Evolutionary conservation across 768 basidiomycete species (phyloP).

Genomic region (Mycena metata): DNA sequence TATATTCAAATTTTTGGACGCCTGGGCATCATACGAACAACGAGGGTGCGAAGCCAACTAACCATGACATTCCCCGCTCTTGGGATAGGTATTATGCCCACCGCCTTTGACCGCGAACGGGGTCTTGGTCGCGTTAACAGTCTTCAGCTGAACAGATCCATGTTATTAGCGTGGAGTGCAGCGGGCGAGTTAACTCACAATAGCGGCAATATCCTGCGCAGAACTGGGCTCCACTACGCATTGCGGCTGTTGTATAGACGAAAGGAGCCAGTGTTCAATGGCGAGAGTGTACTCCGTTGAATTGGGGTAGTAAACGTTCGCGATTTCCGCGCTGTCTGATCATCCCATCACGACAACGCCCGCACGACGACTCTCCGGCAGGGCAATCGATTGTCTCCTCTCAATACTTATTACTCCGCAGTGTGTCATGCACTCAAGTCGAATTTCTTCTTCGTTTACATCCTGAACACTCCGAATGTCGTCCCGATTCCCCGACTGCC

Average conservation of each 20-base stretch:
- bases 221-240: conserved; percentile 27
- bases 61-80: too few species aligned
- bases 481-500: conserved; percentile 46
- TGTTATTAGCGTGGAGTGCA: background rate
- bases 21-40: too few species aligned
- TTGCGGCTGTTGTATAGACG: conserved; percentile 24
- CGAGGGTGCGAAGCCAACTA: too few species aligned
- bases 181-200: conserved; percentile 9
- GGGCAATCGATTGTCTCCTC: too few species aligned
- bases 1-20: too few species aligned
- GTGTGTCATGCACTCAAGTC: too few species aligned
- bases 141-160: conserved; percentile 16
- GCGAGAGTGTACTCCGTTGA: conserved; percentile 31
- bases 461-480: conserved; percentile 91
- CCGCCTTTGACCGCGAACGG: conserved; percentile 35
- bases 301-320: conserved; percentile 27
- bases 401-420: too few species aligned
- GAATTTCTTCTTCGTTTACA: too few species aligned
- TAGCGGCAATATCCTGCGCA: conserved; percentile 1
- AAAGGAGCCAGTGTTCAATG: conserved; percentile 31
- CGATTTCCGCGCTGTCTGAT: too few species aligned
- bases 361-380: too few species aligned
- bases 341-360: too few species aligned
- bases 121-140: conserved; percentile 23
- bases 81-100: too few species aligned